A percentile compares a stretch with the other conserved stretches of the same genome.
These are phyloP conservation scores for Chenopodium formosanum DNA, from an alignment of 148 eudicot species.

Conservation along the genomic window DNA sequence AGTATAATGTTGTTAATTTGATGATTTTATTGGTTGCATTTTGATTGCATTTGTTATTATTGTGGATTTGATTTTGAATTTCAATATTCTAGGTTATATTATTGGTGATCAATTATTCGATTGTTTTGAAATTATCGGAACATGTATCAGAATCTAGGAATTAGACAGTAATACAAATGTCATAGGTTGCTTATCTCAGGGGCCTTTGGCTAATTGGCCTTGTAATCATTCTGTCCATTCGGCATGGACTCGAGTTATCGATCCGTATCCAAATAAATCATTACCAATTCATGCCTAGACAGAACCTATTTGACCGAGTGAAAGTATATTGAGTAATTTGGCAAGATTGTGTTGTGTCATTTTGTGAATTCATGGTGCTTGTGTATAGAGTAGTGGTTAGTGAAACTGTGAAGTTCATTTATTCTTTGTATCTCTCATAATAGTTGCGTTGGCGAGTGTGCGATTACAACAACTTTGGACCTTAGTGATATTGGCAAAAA, in stretches of 20 bases:
- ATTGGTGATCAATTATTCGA: neutral
- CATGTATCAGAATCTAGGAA: neutral
- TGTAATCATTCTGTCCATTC: too few species aligned
- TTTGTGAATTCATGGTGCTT: neutral
- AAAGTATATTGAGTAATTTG: neutral
- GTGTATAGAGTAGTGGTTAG: neutral
- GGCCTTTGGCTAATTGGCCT: too few species aligned
- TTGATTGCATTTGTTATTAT: neutral
- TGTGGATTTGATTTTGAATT: neutral
- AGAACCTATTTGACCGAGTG: too few species aligned
- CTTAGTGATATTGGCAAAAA: neutral
- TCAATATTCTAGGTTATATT: neutral
- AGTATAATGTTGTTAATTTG: neutral
- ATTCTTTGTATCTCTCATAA: neutral
- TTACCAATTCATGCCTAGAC: too few species aligned
- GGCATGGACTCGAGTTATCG: too few species aligned
- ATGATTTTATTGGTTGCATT: neutral
- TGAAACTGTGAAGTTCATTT: neutral
- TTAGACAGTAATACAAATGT: too few species aligned
- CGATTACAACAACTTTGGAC: too few species aligned
- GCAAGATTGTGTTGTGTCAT: neutral
- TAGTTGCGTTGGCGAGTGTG: neutral
- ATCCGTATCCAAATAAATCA: too few species aligned
- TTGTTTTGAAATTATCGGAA: neutral
- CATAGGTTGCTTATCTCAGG: too few species aligned